Base-by-base conservation (phyloP, 176 grass and related monocot genomes). In the Juncus effusus region DNA sequence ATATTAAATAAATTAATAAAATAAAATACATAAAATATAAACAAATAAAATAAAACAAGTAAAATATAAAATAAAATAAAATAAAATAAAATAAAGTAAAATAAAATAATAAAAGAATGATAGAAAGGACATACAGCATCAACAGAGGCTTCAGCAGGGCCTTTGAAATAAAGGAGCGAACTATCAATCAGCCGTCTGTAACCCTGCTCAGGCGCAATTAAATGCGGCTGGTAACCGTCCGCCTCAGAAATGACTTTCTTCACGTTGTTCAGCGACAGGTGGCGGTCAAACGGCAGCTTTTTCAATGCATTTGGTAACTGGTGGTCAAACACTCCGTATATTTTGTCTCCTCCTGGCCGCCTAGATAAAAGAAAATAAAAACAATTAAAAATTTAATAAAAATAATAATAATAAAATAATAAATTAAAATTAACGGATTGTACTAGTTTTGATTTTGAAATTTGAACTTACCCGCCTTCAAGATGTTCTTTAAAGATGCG, bases 181-280 rank as follows among this genome's bases (percentile, higher is more conserved):
- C 95, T 99, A 80, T 99, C 95, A 65, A 99, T 99, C 56, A 99
- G 85, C 53, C 95, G 81, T 65, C 95, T 83, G 38, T 99, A 99
- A 40, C 95, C 95, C 87, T 99, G 95, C 73, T 99, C 95, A 44
- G 95, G 95, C 6, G 95, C 95, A 78, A 99, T 99, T 80, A 99
- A 83, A 76, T 99, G 95, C 54, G 95, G 95, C 67, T 99, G 95
- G 63, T 99, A 99, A 78, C 95, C 89, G 78, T 99, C 95, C 82
- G 95, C 95, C 38, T 99, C 89, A 59, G 95, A 99, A 76, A 99
- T 94, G 61, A 99, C 95, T 81, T 89, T 86, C 5, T 77, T 70
- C 65, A 99, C 95, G 78, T 94, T 99, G 80, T 99, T 89, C 81
- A 87, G 38, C 7, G 95, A 94, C 62, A 99, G 83, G 72, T 99